Conservation (phyloP, 345 rosid species). For the Salix dunnii region DNA sequence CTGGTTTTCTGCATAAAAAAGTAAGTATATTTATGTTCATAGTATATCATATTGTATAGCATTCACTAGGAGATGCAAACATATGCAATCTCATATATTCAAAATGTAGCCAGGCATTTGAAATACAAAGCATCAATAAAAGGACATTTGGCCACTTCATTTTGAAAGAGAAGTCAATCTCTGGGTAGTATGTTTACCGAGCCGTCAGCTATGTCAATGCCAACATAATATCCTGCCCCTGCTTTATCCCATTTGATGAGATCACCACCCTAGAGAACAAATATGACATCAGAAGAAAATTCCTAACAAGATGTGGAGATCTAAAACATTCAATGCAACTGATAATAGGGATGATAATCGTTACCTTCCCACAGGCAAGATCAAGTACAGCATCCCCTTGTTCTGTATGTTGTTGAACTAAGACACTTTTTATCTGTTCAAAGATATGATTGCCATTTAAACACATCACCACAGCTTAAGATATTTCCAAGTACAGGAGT, state of each 20-base stretch:
- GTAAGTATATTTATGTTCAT: neutral
- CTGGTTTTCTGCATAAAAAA: neutral
- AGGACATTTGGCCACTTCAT: conserved; percentile 2
- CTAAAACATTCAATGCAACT: neutral
- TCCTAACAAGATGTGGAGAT: neutral
- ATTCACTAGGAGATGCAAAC: neutral
- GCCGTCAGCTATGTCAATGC: conserved; percentile 95
- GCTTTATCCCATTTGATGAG: conserved; percentile 99
- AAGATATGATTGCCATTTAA: neutral
- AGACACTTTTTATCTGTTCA: conserved; percentile 87
- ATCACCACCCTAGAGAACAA: conserved; percentile 75
- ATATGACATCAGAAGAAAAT: neutral
- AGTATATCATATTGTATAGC: neutral
- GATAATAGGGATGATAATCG: neutral
- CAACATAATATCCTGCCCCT: conserved; percentile 83
- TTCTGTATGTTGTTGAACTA: conserved; percentile 85
- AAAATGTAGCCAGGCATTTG: neutral
- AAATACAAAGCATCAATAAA: neutral
- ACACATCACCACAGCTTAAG: neutral
- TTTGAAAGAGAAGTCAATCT: neutral
- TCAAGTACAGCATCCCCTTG: conserved; percentile 92
- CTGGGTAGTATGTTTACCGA: conserved; percentile 49
- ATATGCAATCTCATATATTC: neutral
- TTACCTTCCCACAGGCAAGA: conserved; percentile 95
- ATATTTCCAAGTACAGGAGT: neutral